These are phyloP conservation scores for Pseudohyphozyma bogoriensis DNA, from an alignment of 768 basidiomycete genomes.

Conservation along the genomic window DNA sequence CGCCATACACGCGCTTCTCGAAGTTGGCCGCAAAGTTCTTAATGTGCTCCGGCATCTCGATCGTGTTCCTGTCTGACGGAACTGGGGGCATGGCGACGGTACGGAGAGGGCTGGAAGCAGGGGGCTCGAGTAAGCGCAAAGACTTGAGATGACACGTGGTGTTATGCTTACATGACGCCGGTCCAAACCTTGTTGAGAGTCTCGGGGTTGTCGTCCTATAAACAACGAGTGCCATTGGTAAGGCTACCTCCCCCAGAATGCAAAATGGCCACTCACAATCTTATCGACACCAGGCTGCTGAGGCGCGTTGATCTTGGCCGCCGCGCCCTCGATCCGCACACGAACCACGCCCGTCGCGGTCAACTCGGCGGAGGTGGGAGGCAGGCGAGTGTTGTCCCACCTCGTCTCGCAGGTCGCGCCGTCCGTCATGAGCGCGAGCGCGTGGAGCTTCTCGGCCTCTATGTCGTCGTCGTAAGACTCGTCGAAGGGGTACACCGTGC, in stretches of 20 bases:
- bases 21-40: too few relatives aligned
- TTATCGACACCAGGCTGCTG: not conserved
- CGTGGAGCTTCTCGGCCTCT: not conserved
- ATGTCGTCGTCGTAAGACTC: not conserved
- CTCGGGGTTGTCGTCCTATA: not conserved
- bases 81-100: not conserved
- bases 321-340: not conserved
- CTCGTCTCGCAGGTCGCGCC: not conserved
- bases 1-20: too few relatives aligned
- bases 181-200: conserved; percentile 1
- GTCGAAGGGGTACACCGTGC: not conserved
- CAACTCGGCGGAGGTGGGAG: not conserved
- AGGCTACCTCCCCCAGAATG: not conserved
- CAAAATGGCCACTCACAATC: not conserved
- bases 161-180: conserved; percentile 2
- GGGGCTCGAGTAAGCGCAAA: too few relatives aligned
- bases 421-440: not conserved
- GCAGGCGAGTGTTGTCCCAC: not conserved
- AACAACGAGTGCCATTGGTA: not conserved
- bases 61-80: too few relatives aligned
- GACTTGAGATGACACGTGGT: too few relatives aligned
- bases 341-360: not conserved
- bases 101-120: not conserved
- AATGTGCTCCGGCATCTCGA: too few relatives aligned
- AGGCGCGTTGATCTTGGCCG: not conserved